Evolutionary conservation across 805 yeast species (phyloP), one percentile per base, ranked within the genome.

Genomic region (Candida verbasci): DNA sequence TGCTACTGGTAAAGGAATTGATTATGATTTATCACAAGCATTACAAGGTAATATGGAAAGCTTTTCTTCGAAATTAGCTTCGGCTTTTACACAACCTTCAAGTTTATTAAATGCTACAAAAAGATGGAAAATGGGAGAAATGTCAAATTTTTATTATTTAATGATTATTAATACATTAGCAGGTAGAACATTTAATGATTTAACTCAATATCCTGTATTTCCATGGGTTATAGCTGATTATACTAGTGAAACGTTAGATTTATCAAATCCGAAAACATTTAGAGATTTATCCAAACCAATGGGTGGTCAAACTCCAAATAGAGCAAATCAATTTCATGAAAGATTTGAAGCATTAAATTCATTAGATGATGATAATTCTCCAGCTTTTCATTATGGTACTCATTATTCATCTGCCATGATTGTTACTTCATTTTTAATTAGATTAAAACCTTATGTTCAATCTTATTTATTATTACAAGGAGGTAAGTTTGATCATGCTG

Each of bases 371-470:
- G 65, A 58, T 0, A 41, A 48, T 15, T 66, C 86, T 0, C 87
- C 88, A 0, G 85, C 95, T 0, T 87, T 87, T 56, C 95, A 87
- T 54, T 87, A 87, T 50, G 96, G 96, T 2, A 88, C 96, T 0
- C 96, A 87, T 55, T 87, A 87, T 53, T 86, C 95, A 0, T 85
- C 95, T 0, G 94, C 96, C 0, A 88, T 87, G 96, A 86, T 87
- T 51, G 95, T 86, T 2, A 73, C 94, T 0, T 82, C 93, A 0
- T 87, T 74, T 47, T 56, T 87, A 44, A 85, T 87, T 25, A 66
- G 96, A 33, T 48, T 87, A 17, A 74, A 80, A 43, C 96, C 96
- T 0, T 85, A 78, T 57, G 91, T 83, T 2, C 85, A 83, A 36
- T 81, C 94, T 0, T 86, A 83, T 49, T 57, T 86, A 28, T 52